Evolutionary conservation across 805 yeast species (phyloP).

Genomic region (Hanseniaspora taiwanica): DNA sequence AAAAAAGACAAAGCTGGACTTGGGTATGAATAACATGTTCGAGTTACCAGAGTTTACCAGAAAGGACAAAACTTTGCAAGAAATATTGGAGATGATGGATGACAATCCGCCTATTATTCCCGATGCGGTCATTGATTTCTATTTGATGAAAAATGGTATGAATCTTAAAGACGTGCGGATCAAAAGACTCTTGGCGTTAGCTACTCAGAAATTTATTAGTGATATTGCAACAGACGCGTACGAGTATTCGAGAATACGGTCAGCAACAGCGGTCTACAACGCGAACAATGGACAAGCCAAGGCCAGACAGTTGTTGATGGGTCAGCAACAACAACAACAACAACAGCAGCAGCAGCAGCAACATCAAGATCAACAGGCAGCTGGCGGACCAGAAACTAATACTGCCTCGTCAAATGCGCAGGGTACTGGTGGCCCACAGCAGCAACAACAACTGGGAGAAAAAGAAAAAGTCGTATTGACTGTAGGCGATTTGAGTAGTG

Average conservation of each 20-base stretch:
- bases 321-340: conserved; percentile 38
- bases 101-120: conserved; percentile 94
- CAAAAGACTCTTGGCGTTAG: conserved; percentile 77
- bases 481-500: conserved; percentile 86
- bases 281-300: conserved; percentile 77
- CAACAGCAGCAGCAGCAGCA: conserved; percentile 20
- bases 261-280: conserved; percentile 75
- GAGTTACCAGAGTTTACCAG: conserved; percentile 57
- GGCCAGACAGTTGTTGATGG: conserved; percentile 64
- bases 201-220: conserved; percentile 88
- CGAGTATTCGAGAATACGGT: conserved; percentile 85
- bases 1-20: conserved; percentile 15
- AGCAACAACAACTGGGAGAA: conserved; percentile 32
- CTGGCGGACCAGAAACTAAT: not conserved
- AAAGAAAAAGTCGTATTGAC: conserved; percentile 73
- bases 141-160: conserved; percentile 74
- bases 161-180: conserved; percentile 64
- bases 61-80: conserved; percentile 72
- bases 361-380: conserved; percentile 10
- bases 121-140: conserved; percentile 90
- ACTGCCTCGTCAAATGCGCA: conserved; percentile 13
- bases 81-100: conserved; percentile 78
- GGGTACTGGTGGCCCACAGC: conserved; percentile 13
- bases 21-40: conserved; percentile 24
- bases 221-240: conserved; percentile 95